Conservation (phyloP, 257 asterid genomes). For the Capsicum rhomboideum region DNA sequence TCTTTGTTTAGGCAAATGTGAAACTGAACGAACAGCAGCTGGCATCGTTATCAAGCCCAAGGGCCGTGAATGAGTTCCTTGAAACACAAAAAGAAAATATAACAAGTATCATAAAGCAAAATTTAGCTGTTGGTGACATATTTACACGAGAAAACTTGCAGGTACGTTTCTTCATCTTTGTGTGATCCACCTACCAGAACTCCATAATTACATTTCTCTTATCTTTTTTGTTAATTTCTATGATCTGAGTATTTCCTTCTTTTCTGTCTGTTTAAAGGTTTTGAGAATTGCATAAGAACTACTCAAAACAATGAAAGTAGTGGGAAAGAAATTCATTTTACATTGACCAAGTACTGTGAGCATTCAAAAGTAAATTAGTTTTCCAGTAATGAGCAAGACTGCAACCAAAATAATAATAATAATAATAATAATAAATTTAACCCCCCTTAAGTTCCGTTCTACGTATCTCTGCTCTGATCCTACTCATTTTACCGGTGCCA, state of each 20-base stretch:
- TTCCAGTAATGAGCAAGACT: background rate
- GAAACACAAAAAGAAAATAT: constrained; percentile 67
- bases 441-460: too few species aligned
- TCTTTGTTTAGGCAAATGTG: constrained; percentile 55
- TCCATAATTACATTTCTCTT: background rate
- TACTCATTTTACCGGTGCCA: background rate
- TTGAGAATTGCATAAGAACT: background rate
- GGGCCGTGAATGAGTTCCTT: constrained; percentile 75
- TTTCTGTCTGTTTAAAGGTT: background rate
- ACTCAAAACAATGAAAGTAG: background rate
- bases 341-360: background rate
- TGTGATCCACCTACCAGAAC: background rate
- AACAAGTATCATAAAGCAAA: constrained; percentile 67
- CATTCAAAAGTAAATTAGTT: background rate
- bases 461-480: too few species aligned
- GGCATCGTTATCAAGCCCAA: constrained; percentile 78
- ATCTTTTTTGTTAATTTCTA: background rate
- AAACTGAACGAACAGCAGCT: constrained; percentile 74
- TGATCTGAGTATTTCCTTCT: background rate
- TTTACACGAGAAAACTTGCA: constrained; percentile 84
- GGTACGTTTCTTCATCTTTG: constrained; percentile 28
- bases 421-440: too few species aligned
- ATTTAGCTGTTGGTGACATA: constrained; percentile 93
- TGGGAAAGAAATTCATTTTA: background rate
- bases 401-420: too few species aligned